Base-by-base conservation (phyloP, 352 stramenopile species). In the Halophytophthora polymorphica region DNA sequence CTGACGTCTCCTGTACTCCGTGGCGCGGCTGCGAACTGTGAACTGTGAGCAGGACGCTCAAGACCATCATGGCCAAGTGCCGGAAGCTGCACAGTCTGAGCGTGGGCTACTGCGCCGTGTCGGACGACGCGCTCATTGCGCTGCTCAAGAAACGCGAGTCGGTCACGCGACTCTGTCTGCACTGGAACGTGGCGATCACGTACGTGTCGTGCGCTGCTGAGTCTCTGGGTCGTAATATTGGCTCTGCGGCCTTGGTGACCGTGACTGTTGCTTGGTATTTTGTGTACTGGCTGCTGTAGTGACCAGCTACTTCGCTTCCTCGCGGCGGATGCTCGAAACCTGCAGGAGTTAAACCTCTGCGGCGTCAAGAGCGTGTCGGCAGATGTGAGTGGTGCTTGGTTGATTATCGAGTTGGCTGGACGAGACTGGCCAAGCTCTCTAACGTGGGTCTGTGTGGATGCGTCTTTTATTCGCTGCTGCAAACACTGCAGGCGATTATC, bases 161-260 rank as follows among this genome's bases (percentile, higher is more conserved):
- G 4, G 83, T 96, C 10, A 85, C 77, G 10, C 70, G 78, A 14
- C 71, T 96, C 45, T 78, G 63, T 49, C 50, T 96, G 41, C 86
- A 96, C 60, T 96, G 86, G 86, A 94, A 94, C 56, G 66, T 89
- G 28, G 80, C 64, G 18, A 90, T 94, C 64, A 93, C 80, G 86
- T 96, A 69, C 49, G 81, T 76, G n/a, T 31, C 17, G 21, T 40
- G 45, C 21, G 42, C 22, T 23, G n/a, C 34, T 21, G n/a, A 23
- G 19, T 29, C 18, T 39, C 17, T 35, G 31, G 14, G 34, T 42
- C 37, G 2, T 17, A n/a, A n/a, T n/a, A n/a, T 12, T 21, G n/a
- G n/a, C 15, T 35, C 42, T 17, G 4, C 37, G 13, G 17, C 45
- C 23, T 18, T 14, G 4, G 21, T 45, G 8, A 14, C 21, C 25